phyloP scores from a whole-genome alignment of 176 grass and related monocot genomes.

The Poa annua region DNA sequence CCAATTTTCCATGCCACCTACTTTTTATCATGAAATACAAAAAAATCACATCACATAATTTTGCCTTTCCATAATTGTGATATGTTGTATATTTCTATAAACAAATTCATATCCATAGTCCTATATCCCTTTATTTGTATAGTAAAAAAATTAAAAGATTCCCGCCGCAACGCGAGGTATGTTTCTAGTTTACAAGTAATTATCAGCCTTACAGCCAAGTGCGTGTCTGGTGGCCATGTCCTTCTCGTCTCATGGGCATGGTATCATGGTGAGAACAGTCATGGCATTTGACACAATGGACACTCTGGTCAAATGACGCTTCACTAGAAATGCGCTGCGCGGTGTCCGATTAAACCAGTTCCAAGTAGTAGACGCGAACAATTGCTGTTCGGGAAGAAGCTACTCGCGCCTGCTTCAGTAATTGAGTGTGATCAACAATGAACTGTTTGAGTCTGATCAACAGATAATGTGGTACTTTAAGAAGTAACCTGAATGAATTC shows the following conservation, averaged over 20 bases:
- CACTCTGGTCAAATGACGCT: neutral
- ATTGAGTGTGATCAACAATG: neutral
- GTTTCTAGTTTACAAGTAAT: neutral
- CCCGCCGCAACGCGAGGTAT: too few relatives aligned
- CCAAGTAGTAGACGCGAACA: neutral
- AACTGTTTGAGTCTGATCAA: neutral
- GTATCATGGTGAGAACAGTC: neutral
- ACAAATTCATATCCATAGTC: too few relatives aligned
- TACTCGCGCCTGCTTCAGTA: neutral
- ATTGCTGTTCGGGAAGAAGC: neutral
- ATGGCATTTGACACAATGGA: neutral
- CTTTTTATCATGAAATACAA: too few relatives aligned
- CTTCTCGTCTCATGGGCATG: neutral
- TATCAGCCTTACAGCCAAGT: neutral
- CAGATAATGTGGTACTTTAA: neutral
- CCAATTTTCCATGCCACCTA: too few relatives aligned
- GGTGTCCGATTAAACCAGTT: neutral
- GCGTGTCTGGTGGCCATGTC: neutral
- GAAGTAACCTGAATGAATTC: conserved; percentile 38
- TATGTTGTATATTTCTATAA: too few relatives aligned
- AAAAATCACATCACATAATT: too few relatives aligned
- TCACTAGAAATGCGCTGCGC: neutral
- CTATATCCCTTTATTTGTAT: too few relatives aligned
- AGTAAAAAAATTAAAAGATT: too few relatives aligned
- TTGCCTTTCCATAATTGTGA: too few relatives aligned